Percentiles rank a stretch among this genome's conserved stretches.
These are phyloP conservation scores for Boehmeria nivea DNA, from an alignment of 306 rosid species.

Conservation along the genomic window DNA sequence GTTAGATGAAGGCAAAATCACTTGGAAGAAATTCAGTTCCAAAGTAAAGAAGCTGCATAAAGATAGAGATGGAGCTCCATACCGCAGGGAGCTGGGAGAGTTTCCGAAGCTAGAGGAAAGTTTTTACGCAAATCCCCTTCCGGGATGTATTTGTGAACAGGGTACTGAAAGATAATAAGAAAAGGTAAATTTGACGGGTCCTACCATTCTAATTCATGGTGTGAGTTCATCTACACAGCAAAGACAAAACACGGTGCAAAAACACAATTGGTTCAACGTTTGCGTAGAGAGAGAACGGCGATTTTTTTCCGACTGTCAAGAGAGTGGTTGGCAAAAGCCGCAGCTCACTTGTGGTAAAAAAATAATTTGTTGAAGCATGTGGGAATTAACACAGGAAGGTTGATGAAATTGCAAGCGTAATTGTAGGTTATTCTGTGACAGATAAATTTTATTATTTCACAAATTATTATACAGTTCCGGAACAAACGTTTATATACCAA, in stretches of 20 bases:
- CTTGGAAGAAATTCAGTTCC: conserved; percentile 84
- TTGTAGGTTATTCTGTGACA: conserved; percentile 12
- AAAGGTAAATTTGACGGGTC: conserved; percentile 14
- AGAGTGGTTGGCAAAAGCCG: conserved; percentile 7
- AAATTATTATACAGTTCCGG: conserved; percentile 16
- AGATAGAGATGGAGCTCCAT: conserved; percentile 74
- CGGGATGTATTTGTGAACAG: conserved; percentile 80
- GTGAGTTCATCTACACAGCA: conserved; percentile 18
- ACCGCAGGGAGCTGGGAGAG: conserved; percentile 66
- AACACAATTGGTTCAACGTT: conserved; percentile 3
- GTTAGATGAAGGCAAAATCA: conserved; percentile 66
- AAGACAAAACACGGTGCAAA: conserved; percentile 4
- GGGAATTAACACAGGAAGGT: conserved; percentile 12
- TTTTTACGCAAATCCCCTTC: conserved; percentile 83
- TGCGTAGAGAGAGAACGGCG: conserved; percentile 17
- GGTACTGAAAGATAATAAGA: conserved; percentile 15
- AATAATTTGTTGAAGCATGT: conserved; percentile 1
- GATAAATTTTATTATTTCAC: conserved; percentile 22
- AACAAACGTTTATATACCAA: conserved; percentile 22
- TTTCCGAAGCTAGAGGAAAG: conserved; percentile 95
- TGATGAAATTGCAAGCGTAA: conserved; percentile 9
- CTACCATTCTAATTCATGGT: conserved; percentile 15
- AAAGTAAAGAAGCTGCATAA: conserved; percentile 66
- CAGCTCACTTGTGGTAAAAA: not conserved
- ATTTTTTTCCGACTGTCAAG: conserved; percentile 21